Conservation (phyloP, 139 green algal species). For the Chlorella vulgaris region DNA sequence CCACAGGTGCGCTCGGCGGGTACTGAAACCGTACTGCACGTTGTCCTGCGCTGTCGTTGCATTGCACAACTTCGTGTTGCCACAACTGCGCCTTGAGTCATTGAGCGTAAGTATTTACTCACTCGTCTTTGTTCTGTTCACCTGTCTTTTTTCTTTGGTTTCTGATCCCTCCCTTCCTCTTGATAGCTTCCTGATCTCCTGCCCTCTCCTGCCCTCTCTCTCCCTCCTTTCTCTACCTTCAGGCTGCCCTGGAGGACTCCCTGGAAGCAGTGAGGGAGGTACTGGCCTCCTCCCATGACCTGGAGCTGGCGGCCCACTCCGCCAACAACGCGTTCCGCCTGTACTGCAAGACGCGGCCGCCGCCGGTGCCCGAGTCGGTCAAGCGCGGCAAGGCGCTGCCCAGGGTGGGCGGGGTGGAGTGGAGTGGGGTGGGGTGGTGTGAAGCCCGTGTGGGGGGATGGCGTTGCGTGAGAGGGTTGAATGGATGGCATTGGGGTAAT, state of each 20-base stretch:
- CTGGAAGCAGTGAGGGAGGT: slow-evolving; percentile 68
- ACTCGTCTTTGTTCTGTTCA: too few relatives aligned
- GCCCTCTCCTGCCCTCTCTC: not conserved
- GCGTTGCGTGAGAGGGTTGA: too few relatives aligned
- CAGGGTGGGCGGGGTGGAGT: not conserved
- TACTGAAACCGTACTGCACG: not conserved
- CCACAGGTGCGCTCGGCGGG: slow-evolving; percentile 43
- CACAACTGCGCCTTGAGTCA: too few relatives aligned
- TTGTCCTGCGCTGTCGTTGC: not conserved
- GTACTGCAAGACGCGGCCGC: slow-evolving; percentile 89
- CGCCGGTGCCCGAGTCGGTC: slow-evolving; percentile 73
- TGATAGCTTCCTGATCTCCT: too few relatives aligned
- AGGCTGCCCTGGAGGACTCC: slow-evolving; percentile 65
- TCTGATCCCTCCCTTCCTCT: too few relatives aligned
- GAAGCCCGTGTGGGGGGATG: not conserved
- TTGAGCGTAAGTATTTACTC: too few relatives aligned
- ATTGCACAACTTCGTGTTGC: not conserved
- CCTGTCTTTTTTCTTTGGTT: too few relatives aligned
- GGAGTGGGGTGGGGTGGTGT: not conserved
- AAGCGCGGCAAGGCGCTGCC: slow-evolving; percentile 65
- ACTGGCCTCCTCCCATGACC: slow-evolving; percentile 50
- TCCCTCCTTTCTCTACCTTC: not conserved
- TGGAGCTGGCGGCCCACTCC: slow-evolving; percentile 48
- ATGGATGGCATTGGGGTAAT: too few relatives aligned
- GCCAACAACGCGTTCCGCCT: slow-evolving; percentile 83